These are phyloP conservation scores for Clavaria fumosa DNA, from an alignment of 768 basidiomycete genomes.

Conservation along the genomic window DNA sequence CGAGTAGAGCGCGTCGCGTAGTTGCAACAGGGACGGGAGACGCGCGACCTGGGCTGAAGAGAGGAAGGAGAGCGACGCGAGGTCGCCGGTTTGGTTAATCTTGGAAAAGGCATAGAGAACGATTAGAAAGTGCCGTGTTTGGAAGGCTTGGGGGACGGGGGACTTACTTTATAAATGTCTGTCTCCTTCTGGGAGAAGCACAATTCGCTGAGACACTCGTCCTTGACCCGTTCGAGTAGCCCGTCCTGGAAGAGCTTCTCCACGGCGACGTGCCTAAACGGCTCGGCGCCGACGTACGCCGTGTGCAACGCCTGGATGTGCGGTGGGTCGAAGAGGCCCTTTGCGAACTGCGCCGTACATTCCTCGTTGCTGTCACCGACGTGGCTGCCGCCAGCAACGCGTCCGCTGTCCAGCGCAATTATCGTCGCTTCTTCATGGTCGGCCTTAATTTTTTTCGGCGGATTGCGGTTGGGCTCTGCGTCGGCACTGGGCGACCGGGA, in stretches of 20 bases:
- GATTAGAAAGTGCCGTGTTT: slow-evolving; percentile 2
- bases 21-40: slow-evolving; percentile 62
- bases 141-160: slow-evolving; percentile 2
- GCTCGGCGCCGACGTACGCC: slow-evolving; percentile 41
- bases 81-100: slow-evolving; percentile 96
- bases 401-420: too few species aligned
- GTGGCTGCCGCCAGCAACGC: too few species aligned
- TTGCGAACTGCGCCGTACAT: slow-evolving; percentile 28
- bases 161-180: slow-evolving; percentile 84
- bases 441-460: too few species aligned
- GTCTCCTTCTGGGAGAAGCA: slow-evolving; percentile 91
- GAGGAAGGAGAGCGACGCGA: slow-evolving; percentile 84
- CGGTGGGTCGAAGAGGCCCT: slow-evolving; percentile 40
- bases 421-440: too few species aligned
- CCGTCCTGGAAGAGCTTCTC: slow-evolving; percentile 75
- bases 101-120: slow-evolving; percentile 21
- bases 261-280: slow-evolving; percentile 74
- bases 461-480: too few species aligned
- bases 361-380: slow-evolving; percentile 14
- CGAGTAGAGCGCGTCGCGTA: slow-evolving; percentile 90
- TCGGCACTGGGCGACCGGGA: too few species aligned
- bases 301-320: slow-evolving; percentile 39
- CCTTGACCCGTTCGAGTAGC: slow-evolving; percentile 64
- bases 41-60: slow-evolving; percentile 59
- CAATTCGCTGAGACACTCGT: slow-evolving; percentile 67